Base-by-base conservation (phyloP, 768 basidiomycete species). In the Clathrus columnatus region DNA sequence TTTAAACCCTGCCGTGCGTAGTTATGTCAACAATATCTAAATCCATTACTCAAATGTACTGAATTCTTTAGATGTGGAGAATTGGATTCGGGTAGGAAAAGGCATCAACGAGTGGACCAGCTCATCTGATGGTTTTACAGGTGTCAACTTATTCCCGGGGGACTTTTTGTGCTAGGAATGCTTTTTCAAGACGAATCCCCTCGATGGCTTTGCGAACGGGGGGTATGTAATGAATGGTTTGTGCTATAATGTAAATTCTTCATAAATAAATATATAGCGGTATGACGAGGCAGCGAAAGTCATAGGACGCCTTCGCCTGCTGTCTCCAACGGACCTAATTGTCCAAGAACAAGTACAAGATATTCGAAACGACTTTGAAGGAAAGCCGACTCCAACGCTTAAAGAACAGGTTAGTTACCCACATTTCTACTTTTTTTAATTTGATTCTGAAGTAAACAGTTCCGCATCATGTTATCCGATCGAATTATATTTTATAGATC, bases 171-270 rank as follows among this genome's bases (percentile, higher is more conserved):
- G 7, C 54, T 73, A 30, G 62, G 68, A 5, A 78, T 81, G 74
- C 46, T 72, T 6, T 73, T 72, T 51, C 75, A 79, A 55, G 76
- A 78, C 5, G 80, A 81, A 60, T 80, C 79, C 0, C 80, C 80
- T 11, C 70, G 79, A n/a, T 80, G 75, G 76, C 65, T 81, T 21
- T 77, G 75, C 21, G 78, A 79, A 61, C 69, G 73, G 50, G 67
- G 69, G 23, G 51, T 53, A 44, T 27, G 51, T 41, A 16, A 32
- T 4, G 8, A 32, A n/a, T n/a, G n/a, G n/a, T 30, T 7, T 8
- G n/a, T 53, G 6, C 42, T 20, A 11, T 44, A 4, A 6, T 10
- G 20, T 10, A 10, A 48, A 48, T n/a, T 48, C n/a, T n/a, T 48
- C 46, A n/a, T 48, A 48, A n/a, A n/a, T n/a, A n/a, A n/a, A n/a